Evolutionary conservation across 23 red algal genomes (phyloP).

Genomic region (Cyanidioschyzon merolae): DNA sequence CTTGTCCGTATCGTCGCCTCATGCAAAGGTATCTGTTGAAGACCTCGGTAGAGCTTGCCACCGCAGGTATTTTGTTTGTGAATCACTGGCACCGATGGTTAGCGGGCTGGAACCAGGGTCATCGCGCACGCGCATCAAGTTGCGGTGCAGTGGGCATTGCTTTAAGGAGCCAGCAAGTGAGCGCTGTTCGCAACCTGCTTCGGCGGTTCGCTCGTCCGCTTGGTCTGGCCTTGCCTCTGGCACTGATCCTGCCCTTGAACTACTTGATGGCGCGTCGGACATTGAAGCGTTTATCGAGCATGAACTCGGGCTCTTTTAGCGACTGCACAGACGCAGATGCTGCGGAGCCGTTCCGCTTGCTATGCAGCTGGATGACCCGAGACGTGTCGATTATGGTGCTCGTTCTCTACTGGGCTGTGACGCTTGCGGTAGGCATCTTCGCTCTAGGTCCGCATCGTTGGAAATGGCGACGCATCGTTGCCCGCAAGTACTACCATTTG

Average conservation of each 20-base stretch:
- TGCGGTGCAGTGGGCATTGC: background rate
- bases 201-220: background rate
- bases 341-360: background rate
- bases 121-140: background rate
- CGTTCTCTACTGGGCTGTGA: background rate
- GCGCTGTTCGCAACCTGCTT: background rate
- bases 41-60: background rate
- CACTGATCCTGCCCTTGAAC: background rate
- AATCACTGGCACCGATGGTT: background rate
- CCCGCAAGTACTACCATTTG: conserved; percentile 40
- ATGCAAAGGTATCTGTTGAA: background rate
- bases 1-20: background rate
- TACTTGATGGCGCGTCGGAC: background rate
- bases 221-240: background rate
- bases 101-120: background rate
- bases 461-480: conserved; percentile 3
- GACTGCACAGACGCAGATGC: background rate
- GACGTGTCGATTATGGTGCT: background rate
- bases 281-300: background rate
- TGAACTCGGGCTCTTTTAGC: background rate
- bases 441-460: background rate
- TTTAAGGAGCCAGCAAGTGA: background rate
- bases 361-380: background rate
- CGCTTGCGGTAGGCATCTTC: background rate
- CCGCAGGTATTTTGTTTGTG: background rate